A percentile compares a stretch with the other conserved stretches of the same genome.
phyloP scores from a whole-genome alignment of 371 early-diverging fungal genomes.

The Rhizomucor miehei region DNA sequence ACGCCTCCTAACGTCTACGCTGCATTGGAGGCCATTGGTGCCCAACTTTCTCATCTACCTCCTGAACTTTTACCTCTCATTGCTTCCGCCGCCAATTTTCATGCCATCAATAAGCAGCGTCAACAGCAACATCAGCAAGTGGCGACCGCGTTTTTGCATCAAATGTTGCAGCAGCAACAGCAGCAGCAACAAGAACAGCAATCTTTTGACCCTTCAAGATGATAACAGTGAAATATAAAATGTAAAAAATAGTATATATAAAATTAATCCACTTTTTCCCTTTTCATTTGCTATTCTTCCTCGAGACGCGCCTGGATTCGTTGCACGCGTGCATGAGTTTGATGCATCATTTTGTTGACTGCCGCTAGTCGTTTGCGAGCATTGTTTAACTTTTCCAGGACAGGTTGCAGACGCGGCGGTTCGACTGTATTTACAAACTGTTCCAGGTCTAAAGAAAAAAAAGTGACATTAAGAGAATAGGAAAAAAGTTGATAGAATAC shows the following conservation, averaged over 20 bases:
- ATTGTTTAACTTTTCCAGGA: conserved; percentile 45
- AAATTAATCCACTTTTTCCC: neutral
- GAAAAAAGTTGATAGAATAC: neutral
- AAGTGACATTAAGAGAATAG: neutral
- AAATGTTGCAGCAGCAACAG: conserved; percentile 9
- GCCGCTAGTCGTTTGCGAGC: conserved; percentile 46
- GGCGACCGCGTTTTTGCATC: conserved; percentile 23
- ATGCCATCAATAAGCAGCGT: conserved; percentile 11
- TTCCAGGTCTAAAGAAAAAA: conserved; percentile 35
- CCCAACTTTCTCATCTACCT: conserved; percentile 12
- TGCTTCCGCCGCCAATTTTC: conserved; percentile 18
- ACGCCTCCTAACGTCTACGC: conserved; percentile 8
- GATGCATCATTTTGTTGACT: conserved; percentile 42
- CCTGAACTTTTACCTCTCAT: conserved; percentile 16
- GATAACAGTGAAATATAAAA: neutral
- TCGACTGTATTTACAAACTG: conserved; percentile 50
- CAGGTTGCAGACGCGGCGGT: conserved; percentile 51
- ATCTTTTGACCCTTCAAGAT: neutral
- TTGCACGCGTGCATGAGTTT: conserved; percentile 48
- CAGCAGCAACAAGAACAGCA: conserved; percentile 9
- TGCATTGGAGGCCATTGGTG: conserved; percentile 16
- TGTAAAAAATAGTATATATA: neutral
- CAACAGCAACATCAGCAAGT: conserved; percentile 24
- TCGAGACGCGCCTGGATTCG: conserved; percentile 29
- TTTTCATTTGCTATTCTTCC: neutral